Percentiles rank a stretch among this genome's conserved stretches.
phyloP scores from a whole-genome alignment of 306 rosid species.

The Malus asiatica region DNA sequence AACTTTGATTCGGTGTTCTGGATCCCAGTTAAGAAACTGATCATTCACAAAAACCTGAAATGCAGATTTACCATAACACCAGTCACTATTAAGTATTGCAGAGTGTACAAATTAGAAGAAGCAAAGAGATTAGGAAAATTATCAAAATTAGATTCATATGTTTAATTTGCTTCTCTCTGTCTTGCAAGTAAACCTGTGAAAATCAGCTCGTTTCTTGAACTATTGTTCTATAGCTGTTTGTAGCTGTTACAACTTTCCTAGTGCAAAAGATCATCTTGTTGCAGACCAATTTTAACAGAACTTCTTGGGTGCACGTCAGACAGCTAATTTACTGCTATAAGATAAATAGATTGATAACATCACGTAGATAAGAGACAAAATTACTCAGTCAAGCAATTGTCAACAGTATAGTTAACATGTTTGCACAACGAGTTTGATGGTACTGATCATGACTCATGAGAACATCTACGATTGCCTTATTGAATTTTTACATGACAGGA shows the following conservation, averaged over 20 bases:
- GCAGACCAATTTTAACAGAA: too few species aligned
- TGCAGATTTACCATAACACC: background rate
- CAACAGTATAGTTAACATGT: too few species aligned
- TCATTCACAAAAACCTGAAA: constrained; percentile 85
- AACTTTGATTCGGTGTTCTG: constrained; percentile 74
- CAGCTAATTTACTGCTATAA: too few species aligned
- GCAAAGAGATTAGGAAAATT: background rate
- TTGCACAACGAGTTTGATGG: too few species aligned
- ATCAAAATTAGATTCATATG: background rate
- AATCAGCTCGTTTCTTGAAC: background rate
- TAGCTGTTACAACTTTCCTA: background rate
- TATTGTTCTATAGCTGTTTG: background rate
- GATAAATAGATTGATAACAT: too few species aligned
- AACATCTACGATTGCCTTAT: too few species aligned
- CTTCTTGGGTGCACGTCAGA: too few species aligned
- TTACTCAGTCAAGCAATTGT: too few species aligned
- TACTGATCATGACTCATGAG: too few species aligned
- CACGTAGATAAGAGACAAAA: too few species aligned
- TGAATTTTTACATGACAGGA: background rate
- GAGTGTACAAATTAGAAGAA: background rate
- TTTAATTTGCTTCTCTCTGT: background rate
- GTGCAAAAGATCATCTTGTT: background rate
- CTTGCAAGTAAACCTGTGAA: background rate
- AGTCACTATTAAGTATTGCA: too few species aligned
- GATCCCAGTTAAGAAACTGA: constrained; percentile 89